Evolutionary conservation across 2,329 filamentous ascomycete species (phyloP), one percentile per base, ranked within the genome.

Genomic region (Thelonectria olida): DNA sequence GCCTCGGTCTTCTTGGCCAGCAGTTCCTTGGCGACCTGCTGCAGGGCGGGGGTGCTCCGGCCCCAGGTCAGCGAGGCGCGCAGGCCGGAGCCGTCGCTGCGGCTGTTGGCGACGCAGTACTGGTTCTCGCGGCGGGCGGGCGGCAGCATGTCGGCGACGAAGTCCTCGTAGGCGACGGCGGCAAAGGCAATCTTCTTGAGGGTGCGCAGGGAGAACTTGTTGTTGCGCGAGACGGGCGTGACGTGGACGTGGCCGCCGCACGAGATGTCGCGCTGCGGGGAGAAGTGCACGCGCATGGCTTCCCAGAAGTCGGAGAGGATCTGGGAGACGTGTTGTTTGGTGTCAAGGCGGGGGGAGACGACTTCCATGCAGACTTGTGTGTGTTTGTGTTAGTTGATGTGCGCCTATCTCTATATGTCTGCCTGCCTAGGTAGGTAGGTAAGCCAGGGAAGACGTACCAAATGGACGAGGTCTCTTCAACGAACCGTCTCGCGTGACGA

Each of bases 311-410:
- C 75, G 60, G 73, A 71, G 59, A 79, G 71, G 66, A 74, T 76
- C 53, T 58, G 65, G 49, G 68, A 70, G 54, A 78, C 61, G 53
- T 67, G 68, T 54, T 72, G 72, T 28, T 69, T 76, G 15, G 76
- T 78, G 67, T 78, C 72, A 27, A 79, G 73, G 39, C 71, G 73
- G 48, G 77, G 77, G 44, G 77, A 79, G 28, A 79, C 77, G 48
- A 78, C 77, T 58, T 79, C 77, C 76, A 79, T 79, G 67, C 76
- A 78, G 23, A 79, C 77, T 78, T 34, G 31, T n/a, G n/a, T n/a
- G 34, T 22, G 36, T 25, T 22, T 31, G 55, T 59, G 64, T 66
- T 42, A 54, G 54, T 42, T n/a, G n/a, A n/a, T n/a, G n/a, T n/a
- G n/a, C n/a, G n/a, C n/a, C n/a, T n/a, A n/a, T n/a, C n/a, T 52